A percentile compares a stretch with the other conserved stretches of the same genome.
These are phyloP conservation scores for Bolboschoenus planiculmis DNA, from an alignment of 176 grass and related monocot species.

Conservation along the genomic window DNA sequence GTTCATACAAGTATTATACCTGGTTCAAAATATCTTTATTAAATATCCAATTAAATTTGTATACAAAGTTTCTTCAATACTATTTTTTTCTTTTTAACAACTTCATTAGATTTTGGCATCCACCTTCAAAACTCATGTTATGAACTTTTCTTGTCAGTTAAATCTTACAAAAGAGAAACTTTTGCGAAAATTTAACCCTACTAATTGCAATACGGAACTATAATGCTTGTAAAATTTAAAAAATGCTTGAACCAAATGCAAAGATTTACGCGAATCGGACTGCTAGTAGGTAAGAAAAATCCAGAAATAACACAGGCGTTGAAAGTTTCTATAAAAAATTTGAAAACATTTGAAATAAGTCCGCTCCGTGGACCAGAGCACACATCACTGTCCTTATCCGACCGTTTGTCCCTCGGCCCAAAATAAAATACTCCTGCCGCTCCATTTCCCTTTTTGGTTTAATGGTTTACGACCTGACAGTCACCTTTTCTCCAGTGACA, in stretches of 20 bases:
- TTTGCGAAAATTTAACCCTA: background rate
- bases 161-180: background rate
- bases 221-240: background rate
- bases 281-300: background rate
- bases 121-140: background rate
- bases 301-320: background rate
- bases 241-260: background rate
- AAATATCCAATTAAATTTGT: no score
- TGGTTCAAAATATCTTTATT: no score
- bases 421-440: conserved; percentile 20
- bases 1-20: no score
- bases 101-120: no score
- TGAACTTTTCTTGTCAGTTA: background rate
- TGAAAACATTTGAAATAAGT: conserved; percentile 35
- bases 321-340: conserved; percentile 11
- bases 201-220: background rate
- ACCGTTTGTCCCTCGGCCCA: conserved; percentile 22
- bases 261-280: background rate
- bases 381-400: background rate
- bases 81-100: no score
- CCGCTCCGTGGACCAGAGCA: background rate
- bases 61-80: no score
- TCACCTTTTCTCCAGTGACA: background rate
- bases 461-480: background rate
- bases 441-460: background rate